A percentile compares a stretch with the other conserved stretches of the same genome.
Evolutionary conservation across 345 rosid genomes (phyloP).

Genomic region (Hevea brasiliensis): DNA sequence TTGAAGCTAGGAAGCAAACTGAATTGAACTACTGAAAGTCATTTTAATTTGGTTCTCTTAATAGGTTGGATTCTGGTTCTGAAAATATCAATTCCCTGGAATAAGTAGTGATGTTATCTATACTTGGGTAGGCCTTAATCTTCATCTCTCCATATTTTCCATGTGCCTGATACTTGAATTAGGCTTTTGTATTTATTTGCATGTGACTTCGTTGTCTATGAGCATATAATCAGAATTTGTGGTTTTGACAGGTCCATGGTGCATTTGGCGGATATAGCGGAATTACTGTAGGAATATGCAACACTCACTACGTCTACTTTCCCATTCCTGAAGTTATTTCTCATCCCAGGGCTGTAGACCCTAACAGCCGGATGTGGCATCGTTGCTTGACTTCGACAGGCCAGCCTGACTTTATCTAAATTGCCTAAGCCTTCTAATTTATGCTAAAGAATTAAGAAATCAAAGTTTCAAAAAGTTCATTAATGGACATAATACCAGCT

Average conservation of each 20-base stretch:
- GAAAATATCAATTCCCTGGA: too few relatives aligned
- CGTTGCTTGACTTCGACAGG: slow-evolving; percentile 97
- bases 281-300: slow-evolving; percentile 88
- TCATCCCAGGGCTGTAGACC: slow-evolving; percentile 83
- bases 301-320: slow-evolving; percentile 91
- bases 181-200: neutral
- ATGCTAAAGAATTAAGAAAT: neutral
- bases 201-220: neutral
- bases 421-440: slow-evolving; percentile 25
- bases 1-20: too few relatives aligned
- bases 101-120: too few relatives aligned
- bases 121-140: too few relatives aligned
- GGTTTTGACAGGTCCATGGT: slow-evolving; percentile 75
- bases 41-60: too few relatives aligned
- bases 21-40: too few relatives aligned
- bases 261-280: slow-evolving; percentile 98
- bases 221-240: neutral
- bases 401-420: slow-evolving; percentile 80
- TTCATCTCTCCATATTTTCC: neutral
- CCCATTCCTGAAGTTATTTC: slow-evolving; percentile 93
- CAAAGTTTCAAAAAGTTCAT: neutral
- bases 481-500: neutral
- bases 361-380: slow-evolving; percentile 98
- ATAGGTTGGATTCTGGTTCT: too few relatives aligned
- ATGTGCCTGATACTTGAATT: neutral